Base-by-base conservation (phyloP, 2,329 filamentous ascomycete species). In the Pezizomycotina sp. region DNA sequence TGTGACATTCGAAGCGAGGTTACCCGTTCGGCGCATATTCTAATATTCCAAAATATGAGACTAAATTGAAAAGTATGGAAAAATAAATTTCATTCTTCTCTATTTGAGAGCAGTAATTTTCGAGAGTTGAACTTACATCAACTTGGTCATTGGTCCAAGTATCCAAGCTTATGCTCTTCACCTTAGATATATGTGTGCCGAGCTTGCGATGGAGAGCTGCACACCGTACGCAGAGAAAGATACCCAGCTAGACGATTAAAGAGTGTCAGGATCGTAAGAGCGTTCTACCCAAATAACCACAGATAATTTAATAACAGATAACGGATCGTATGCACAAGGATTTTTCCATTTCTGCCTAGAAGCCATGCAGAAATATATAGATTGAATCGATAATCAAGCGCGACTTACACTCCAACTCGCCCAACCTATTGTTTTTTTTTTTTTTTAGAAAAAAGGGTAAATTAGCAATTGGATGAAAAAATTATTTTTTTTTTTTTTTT, bases 91-190 rank as follows among this genome's bases (percentile, higher is more conserved):
- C n/a, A n/a, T n/a, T n/a, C n/a, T n/a, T n/a, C n/a, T n/a, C n/a
- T n/a, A n/a, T n/a, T n/a, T n/a, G n/a, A n/a, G n/a, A n/a, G n/a
- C 9, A 14, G 19, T 20, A 27, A 26, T 26, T 5, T 33, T 16
- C 16, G 41, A 29, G 16, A 10, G 27, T 34, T 22, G 41, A 34
- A 60, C 70, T 60, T 64, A 92, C 84, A 61, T 98, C 89, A 47
- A 98, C 84, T 61, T 98, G 89, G 43, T 95, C 89, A 53, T 77
- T 76, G 31, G 79, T 74, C 89, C 89, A 98, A 49, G 77, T 89
- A 60, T 98, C 89, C 84, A 98, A 95, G 58, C 79, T 95, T 61
- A 98, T 60, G 23, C 84, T 95, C 60, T 98, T 98, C 63, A 98
- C 83, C 59, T 98, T 98, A 48, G 84, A 93, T 46, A 98, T 82